These are phyloP conservation scores for Chlamydomonas asymmetrica DNA, from an alignment of 139 green algal species.

Conservation along the genomic window DNA sequence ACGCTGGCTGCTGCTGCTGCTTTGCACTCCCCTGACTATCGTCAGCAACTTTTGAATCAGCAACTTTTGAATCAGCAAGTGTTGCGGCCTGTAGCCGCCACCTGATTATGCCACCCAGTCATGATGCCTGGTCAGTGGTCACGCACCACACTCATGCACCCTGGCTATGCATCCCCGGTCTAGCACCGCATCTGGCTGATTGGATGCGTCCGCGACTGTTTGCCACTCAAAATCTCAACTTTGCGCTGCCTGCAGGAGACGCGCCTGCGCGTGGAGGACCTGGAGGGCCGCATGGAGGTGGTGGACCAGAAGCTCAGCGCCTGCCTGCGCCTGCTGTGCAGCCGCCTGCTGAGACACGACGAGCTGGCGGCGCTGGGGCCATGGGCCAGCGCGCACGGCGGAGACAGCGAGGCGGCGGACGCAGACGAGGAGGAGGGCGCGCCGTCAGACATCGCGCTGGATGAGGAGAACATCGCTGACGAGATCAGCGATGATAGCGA, in stretches of 20 bases:
- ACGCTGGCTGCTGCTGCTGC: not conserved
- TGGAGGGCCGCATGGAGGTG: constrained; percentile 12
- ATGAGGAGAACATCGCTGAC: too few species aligned
- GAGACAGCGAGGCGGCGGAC: too few species aligned
- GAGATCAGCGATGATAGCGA: too few species aligned
- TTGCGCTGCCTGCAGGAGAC: constrained; percentile 22
- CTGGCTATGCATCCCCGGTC: not conserved
- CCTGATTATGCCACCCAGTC: not conserved
- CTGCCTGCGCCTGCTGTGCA: constrained; percentile 14
- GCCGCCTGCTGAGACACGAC: constrained; percentile 6
- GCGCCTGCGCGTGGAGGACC: constrained; percentile 26
- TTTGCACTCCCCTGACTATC: not conserved
- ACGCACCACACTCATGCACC: not conserved
- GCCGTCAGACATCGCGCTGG: too few species aligned
- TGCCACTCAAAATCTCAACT: not conserved
- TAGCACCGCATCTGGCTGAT: not conserved
- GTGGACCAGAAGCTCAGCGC: constrained; percentile 30
- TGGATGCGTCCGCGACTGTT: not conserved
- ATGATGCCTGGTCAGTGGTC: not conserved
- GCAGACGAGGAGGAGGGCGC: too few species aligned
- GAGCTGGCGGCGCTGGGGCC: constrained; percentile 32
- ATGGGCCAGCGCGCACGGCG: too few species aligned
- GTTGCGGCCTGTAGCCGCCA: not conserved
- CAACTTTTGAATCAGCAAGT: not conserved
- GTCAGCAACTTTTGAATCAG: not conserved